Conservation (phyloP, 768 basidiomycete species). For the Lentinula detonsa region DNA sequence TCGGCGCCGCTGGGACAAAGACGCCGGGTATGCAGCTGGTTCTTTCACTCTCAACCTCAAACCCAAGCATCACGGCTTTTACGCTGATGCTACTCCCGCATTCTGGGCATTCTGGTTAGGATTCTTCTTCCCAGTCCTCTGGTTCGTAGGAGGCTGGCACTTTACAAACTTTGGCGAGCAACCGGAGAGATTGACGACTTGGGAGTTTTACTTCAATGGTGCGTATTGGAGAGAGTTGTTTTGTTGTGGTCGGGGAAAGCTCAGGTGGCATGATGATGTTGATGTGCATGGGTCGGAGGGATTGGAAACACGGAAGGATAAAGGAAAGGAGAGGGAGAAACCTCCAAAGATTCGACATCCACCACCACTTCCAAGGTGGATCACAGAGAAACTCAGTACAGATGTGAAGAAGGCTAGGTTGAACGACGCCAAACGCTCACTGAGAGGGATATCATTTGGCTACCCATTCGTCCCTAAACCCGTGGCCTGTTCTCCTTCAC, state of each 20-base stretch:
- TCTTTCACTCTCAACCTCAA: constrained; percentile 23
- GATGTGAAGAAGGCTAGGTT: constrained; percentile 35
- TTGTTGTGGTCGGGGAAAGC: constrained; percentile 22
- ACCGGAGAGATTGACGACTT: constrained; percentile 35
- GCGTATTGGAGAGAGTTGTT: constrained; percentile 31
- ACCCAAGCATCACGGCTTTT: constrained; percentile 23
- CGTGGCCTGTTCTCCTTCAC: constrained; percentile 22
- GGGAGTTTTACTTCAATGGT: constrained; percentile 39
- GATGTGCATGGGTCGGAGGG: constrained; percentile 9
- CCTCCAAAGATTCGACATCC: constrained; percentile 5
- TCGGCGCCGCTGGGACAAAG: constrained; percentile 43
- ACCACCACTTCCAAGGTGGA: constrained; percentile 35
- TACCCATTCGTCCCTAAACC: constrained; percentile 59
- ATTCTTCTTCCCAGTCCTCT: constrained; percentile 66
- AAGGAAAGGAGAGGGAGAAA: constrained; percentile 18
- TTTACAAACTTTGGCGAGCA: constrained; percentile 42
- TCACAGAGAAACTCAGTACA: constrained; percentile 36
- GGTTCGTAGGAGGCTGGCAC: constrained; percentile 77
- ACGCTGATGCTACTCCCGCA: constrained; percentile 31
- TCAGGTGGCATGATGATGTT: constrained; percentile 6
- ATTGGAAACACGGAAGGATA: constrained; percentile 15
- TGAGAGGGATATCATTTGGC: constrained; percentile 44
- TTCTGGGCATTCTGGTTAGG: constrained; percentile 72
- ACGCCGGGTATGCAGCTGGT: constrained; percentile 29
- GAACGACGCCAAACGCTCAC: constrained; percentile 36